Evolutionary conservation across 306 rosid species (phyloP), one percentile per base, ranked within the genome.

Genomic region (Gleditsia sinensis): DNA sequence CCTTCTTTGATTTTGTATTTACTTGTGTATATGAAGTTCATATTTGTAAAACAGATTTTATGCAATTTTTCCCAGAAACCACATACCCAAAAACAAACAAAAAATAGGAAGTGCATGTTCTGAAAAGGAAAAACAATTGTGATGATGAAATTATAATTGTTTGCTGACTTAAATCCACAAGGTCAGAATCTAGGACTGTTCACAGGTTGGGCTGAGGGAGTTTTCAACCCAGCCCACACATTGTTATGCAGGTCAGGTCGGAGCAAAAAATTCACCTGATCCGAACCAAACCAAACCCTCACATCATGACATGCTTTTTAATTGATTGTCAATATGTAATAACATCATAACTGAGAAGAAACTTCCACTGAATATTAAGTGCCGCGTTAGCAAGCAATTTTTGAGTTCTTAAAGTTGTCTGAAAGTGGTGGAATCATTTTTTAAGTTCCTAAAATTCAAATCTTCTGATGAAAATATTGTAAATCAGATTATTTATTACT

Each of bases 291-390:
- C n/a, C n/a, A n/a, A n/a, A n/a, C n/a, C n/a, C n/a, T n/a, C n/a
- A n/a, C 23, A 17, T 36, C 48, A 58, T 39, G 27, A 61, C 65
- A 66, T 50, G 16, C 60, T 25, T 37, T 39, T 8, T 63, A 45
- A 32, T 42, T 54, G 25, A 33, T 40, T 56, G 10, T 56, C 59
- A 34, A 67, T 53, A 46, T 62, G 43, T 24, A 51, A 55, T 45
- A 23, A n/a, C 57, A 9, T 28, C 9, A 46, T 58, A n/a, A 58
- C 13, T 67, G 13, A 37, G 71, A 40, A 10, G 45, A 45, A 80
- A 42, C 42, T 40, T 58, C 34, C 57, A 8, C 14, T 24, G 68
- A 32, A 53, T 24, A 6, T 48, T 21, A 33, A 25, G 27, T 49
- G 72, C 54, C 28, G 60, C 34, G n/a, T n/a, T 30, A 49, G 9